Percentiles rank a stretch among this genome's conserved stretches.
These are phyloP conservation scores for Penicillium coffeae DNA, from an alignment of 495 filamentous ascomycete genomes.

Conservation along the genomic window DNA sequence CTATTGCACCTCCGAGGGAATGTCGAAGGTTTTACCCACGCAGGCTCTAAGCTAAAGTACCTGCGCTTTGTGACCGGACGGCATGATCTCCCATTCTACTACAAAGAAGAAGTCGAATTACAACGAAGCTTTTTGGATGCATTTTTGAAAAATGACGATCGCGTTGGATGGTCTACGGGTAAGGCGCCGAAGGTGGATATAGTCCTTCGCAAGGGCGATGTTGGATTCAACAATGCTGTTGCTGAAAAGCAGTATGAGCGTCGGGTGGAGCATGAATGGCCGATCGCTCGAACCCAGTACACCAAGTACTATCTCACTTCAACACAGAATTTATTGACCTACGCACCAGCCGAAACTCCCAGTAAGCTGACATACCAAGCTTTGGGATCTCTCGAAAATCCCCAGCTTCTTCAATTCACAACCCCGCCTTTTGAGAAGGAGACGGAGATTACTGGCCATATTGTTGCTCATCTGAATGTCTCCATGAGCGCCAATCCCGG, in stretches of 20 bases:
- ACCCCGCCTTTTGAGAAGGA: constrained; percentile 52
- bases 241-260: constrained; percentile 48
- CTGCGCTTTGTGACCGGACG: constrained; percentile 63
- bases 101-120: constrained; percentile 58
- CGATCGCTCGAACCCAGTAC: constrained; percentile 58
- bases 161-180: constrained; percentile 54
- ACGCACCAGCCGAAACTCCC: constrained; percentile 3
- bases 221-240: constrained; percentile 58
- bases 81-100: constrained; percentile 71
- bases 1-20: constrained; percentile 61
- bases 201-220: constrained; percentile 57
- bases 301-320: constrained; percentile 51
- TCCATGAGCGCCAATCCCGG: constrained; percentile 44
- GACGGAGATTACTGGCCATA: constrained; percentile 64
- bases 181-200: constrained; percentile 54
- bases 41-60: constrained; percentile 60
- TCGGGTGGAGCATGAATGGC: constrained; percentile 58
- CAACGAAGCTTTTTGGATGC: constrained; percentile 64
- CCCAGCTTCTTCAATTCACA: constrained; percentile 44
- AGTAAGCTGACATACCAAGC: constrained; percentile 52
- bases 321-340: not conserved
- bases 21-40: constrained; percentile 53
- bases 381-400: constrained; percentile 32
- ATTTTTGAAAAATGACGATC: constrained; percentile 62
- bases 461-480: constrained; percentile 58